phyloP scores from a whole-genome alignment of 139 green algal genomes.

The Coccomyxa sp. region DNA sequence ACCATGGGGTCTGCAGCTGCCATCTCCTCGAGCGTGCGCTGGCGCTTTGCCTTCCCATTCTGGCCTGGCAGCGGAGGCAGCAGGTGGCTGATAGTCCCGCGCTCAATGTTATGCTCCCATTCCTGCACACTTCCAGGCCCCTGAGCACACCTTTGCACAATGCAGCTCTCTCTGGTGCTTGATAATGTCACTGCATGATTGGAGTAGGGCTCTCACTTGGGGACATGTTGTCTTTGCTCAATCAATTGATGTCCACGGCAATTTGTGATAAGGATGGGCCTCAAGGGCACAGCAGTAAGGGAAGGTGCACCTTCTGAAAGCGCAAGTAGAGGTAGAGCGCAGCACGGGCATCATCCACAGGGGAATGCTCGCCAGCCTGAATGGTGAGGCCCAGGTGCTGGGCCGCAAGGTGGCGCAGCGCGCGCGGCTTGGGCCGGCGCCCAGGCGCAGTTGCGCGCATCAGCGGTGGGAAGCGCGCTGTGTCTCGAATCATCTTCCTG shows the following conservation, averaged over 20 bases:
- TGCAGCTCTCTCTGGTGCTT: background rate
- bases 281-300: background rate
- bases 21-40: conserved; percentile 14
- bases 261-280: background rate
- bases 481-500: conserved; percentile 66
- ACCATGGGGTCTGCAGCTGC: conserved; percentile 22
- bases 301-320: conserved; percentile 32
- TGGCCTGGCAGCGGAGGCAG: conserved; percentile 1
- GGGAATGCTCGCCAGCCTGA: conserved; percentile 58
- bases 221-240: too few relatives aligned
- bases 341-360: conserved; percentile 56
- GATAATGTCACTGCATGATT: background rate
- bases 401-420: conserved; percentile 54
- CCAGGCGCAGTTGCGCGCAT: conserved; percentile 43
- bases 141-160: background rate
- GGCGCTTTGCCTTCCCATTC: background rate
- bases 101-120: conserved; percentile 12
- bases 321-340: conserved; percentile 57
- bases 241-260: background rate
- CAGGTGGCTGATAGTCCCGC: conserved; percentile 14
- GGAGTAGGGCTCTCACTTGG: background rate
- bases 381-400: conserved; percentile 68
- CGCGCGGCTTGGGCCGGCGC: conserved; percentile 22
- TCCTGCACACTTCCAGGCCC: conserved; percentile 6
- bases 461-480: conserved; percentile 60